Base-by-base conservation (phyloP, 768 basidiomycete species). In the Russula earlei region DNA sequence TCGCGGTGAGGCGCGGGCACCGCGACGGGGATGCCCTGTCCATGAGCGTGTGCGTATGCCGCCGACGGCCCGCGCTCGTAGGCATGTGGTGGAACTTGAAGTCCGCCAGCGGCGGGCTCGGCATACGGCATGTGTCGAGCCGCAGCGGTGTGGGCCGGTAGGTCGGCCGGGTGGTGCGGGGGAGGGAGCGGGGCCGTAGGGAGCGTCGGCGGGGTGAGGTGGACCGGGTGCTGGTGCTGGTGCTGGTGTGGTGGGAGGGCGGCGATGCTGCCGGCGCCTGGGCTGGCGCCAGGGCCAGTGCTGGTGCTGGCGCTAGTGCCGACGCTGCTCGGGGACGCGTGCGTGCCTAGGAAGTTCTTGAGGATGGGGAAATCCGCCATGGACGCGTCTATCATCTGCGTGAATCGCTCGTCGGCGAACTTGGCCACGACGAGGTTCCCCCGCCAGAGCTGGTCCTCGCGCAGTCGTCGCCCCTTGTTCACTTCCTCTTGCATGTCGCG, bases 281-380 rank as follows among this genome's bases (percentile, higher is more conserved):
- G 60, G 31, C 71, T 71, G 64, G 8, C n/a, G 44, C 25, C 17
- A n/a, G 9, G 43, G 25, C 25, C 7, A 17, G 43, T 73, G 71
- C 68, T 40, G 36, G 31, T 1, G 11, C 31, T 33, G 31, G n/a
- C n/a, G 29, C 29, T 31, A 10, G 29, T 10, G 1, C 29, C 29
- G 29, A 5, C 10, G 34, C 29, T 70, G 67, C 61, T 67, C 52
- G 82, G 80, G 12, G 77, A 77, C 29, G 76, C 76, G 65, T 85
- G 84, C 40, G 80, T 85, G 63, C 81, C 71, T 54, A 91, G 78
- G 67, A 83, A 88, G 67, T 91, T 91, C 67, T 86, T 84, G 58
- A 91, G 68, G 59, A 91, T 79, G 2, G 88, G 84, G 61, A 88
- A 91, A 65, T 90, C 88, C 36, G 87, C 83, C 78, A 88, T 89